Conservation (phyloP, 2,329 filamentous ascomycete genomes). For the Scedosporium boydii region DNA sequence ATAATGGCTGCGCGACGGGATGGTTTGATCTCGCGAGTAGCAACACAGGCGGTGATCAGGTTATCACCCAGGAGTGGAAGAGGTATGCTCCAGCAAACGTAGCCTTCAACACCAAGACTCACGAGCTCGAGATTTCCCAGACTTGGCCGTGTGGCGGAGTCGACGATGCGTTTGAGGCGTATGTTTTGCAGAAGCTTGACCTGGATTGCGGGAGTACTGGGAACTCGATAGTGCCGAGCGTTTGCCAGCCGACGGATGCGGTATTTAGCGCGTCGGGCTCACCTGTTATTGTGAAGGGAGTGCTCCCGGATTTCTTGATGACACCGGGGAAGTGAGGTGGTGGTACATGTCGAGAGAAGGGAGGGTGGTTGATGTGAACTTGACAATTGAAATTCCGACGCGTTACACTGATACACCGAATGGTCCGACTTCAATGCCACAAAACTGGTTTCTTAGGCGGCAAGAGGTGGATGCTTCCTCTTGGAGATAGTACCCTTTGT, state of each 20-base stretch:
- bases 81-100: background rate
- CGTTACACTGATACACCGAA: background rate
- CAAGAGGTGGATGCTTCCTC: no score
- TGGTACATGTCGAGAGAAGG: no score
- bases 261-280: background rate
- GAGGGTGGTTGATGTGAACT: background rate
- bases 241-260: background rate
- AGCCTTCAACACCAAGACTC: background rate
- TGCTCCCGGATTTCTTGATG: background rate
- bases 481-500: no score
- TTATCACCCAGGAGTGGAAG: background rate
- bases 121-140: background rate
- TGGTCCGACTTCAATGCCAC: background rate
- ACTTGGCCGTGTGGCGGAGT: background rate
- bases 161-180: background rate
- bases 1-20: background rate
- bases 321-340: background rate
- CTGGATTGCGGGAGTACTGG: background rate
- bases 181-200: background rate
- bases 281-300: background rate
- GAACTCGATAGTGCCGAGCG: background rate
- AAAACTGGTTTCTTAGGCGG: no score
- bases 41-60: background rate
- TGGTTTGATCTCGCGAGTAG: background rate
- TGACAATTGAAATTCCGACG: no score